These are phyloP conservation scores for Hyphopichia wangnamkhiaoensis DNA, from an alignment of 1,139 yeast species.

Conservation along the genomic window DNA sequence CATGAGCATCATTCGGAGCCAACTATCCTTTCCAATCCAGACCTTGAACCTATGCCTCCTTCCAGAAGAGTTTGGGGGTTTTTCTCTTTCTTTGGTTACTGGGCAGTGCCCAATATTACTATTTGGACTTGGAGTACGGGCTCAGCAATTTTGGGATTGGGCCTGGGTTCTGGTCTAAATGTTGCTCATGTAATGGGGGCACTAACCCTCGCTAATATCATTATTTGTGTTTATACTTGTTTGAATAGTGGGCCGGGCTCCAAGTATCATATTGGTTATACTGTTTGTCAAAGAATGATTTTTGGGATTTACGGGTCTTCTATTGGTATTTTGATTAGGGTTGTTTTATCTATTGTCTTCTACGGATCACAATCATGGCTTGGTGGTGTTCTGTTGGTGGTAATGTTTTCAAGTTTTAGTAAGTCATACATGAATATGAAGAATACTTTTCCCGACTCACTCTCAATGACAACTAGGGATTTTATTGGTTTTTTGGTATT, in stretches of 20 bases:
- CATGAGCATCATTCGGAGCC: slow-evolving; percentile 8
- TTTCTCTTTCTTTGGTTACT: slow-evolving; percentile 20
- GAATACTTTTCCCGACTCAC: slow-evolving; percentile 14
- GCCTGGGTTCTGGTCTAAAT: slow-evolving; percentile 11
- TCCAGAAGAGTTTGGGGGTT: slow-evolving; percentile 22
- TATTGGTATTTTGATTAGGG: slow-evolving; percentile 17
- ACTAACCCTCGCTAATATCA: slow-evolving; percentile 17
- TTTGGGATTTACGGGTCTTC: slow-evolving; percentile 21
- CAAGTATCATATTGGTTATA: slow-evolving; percentile 22
- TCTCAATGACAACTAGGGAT: slow-evolving; percentile 17
- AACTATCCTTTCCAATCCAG: slow-evolving; percentile 12
- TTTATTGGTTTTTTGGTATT: slow-evolving; percentile 21
- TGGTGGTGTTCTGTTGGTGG: slow-evolving; percentile 18
- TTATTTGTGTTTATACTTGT: slow-evolving; percentile 17
- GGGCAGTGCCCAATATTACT: slow-evolving; percentile 23
- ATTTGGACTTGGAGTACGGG: slow-evolving; percentile 24
- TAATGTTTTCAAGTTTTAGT: slow-evolving; percentile 16
- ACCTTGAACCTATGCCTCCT: slow-evolving; percentile 21
- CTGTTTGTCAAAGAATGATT: slow-evolving; percentile 20
- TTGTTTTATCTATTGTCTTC: slow-evolving; percentile 18
- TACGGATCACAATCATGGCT: slow-evolving; percentile 23
- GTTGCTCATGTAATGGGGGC: slow-evolving; percentile 22
- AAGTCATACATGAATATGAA: slow-evolving; percentile 14
- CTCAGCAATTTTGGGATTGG: slow-evolving; percentile 17
- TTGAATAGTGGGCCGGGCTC: slow-evolving; percentile 22